Conservation (phyloP, 352 stramenopile species). For the Phytophthora pseudosyringae region DNA sequence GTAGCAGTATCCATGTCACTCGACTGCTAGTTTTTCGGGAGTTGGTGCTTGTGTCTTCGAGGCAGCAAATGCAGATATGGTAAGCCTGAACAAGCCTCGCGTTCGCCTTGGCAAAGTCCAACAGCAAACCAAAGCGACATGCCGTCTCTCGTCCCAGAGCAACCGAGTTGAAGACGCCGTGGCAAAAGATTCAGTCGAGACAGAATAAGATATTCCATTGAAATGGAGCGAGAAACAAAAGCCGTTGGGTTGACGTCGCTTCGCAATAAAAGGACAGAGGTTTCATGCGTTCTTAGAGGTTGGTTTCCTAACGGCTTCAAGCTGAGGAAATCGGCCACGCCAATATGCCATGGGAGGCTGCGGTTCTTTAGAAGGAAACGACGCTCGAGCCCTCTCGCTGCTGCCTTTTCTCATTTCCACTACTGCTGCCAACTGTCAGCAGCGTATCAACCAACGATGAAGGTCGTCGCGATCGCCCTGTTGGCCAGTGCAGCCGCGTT, state of each 20-base stretch:
- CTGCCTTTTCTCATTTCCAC: slow-evolving; percentile 20
- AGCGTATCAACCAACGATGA: slow-evolving; percentile 18
- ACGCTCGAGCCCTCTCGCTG: slow-evolving; percentile 23
- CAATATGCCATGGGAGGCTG: slow-evolving; percentile 6
- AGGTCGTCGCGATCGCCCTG: slow-evolving; percentile 8
- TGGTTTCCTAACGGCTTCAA: slow-evolving; percentile 38
- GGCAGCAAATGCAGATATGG: slow-evolving; percentile 38
- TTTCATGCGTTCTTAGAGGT: slow-evolving; percentile 20
- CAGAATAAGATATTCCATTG: slow-evolving; percentile 23
- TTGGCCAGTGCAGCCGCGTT: not conserved
- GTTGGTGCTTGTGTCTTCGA: slow-evolving; percentile 15
- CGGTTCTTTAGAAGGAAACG: slow-evolving; percentile 23
- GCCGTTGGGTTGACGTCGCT: slow-evolving; percentile 15
- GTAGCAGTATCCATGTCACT: slow-evolving; percentile 33
- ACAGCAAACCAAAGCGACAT: slow-evolving; percentile 20
- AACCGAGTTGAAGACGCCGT: slow-evolving; percentile 15
- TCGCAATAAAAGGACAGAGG: slow-evolving; percentile 24
- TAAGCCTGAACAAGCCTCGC: not conserved
- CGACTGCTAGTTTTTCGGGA: not conserved
- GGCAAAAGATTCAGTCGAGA: not conserved
- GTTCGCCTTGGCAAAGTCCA: not conserved
- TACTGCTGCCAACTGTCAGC: slow-evolving; percentile 24
- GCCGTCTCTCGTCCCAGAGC: slow-evolving; percentile 16
- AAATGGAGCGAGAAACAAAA: slow-evolving; percentile 14
- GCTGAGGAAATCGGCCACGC: slow-evolving; percentile 1